phyloP scores from a whole-genome alignment of 768 basidiomycete species.

The Kwoniella europaea region DNA sequence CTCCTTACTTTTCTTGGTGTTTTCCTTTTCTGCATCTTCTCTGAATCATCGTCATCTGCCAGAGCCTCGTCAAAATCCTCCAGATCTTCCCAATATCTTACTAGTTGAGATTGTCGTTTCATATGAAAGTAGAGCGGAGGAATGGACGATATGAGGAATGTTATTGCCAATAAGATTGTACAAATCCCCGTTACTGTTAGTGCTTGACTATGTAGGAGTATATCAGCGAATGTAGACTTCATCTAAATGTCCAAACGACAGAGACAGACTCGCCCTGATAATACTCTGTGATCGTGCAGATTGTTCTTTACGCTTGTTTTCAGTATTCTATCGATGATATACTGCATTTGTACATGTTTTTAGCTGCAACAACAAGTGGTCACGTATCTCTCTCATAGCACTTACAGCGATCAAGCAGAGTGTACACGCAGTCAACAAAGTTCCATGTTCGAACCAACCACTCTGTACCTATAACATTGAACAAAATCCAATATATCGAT shows the following conservation, averaged over 20 bases:
- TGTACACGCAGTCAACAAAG: conserved; percentile 14
- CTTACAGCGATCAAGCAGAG: conserved; percentile 27
- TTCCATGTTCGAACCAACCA: conserved; percentile 36
- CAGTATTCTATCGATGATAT: conserved; percentile 29
- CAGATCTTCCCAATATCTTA: conserved; percentile 22
- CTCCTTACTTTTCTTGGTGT: neutral
- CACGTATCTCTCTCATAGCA: neutral
- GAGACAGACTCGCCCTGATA: conserved; percentile 23
- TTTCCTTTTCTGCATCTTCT: neutral
- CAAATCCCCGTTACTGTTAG: conserved; percentile 19
- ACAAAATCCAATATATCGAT: neutral
- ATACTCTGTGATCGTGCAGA: conserved; percentile 13
- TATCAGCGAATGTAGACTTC: neutral
- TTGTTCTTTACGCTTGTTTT: conserved; percentile 11
- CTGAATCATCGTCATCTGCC: neutral
- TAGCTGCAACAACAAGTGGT: neutral
- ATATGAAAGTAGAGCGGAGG: conserved; percentile 29
- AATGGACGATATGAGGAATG: conserved; percentile 28
- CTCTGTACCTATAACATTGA: conserved; percentile 16
- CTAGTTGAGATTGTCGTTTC: conserved; percentile 22
- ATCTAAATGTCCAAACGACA: neutral
- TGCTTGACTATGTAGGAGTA: conserved; percentile 14
- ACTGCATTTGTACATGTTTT: conserved; percentile 11
- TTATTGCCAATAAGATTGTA: conserved; percentile 15
- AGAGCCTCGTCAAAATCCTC: conserved; percentile 19